Evolutionary conservation across 768 basidiomycete genomes (phyloP).

Genomic region (Amylocystis lapponica): DNA sequence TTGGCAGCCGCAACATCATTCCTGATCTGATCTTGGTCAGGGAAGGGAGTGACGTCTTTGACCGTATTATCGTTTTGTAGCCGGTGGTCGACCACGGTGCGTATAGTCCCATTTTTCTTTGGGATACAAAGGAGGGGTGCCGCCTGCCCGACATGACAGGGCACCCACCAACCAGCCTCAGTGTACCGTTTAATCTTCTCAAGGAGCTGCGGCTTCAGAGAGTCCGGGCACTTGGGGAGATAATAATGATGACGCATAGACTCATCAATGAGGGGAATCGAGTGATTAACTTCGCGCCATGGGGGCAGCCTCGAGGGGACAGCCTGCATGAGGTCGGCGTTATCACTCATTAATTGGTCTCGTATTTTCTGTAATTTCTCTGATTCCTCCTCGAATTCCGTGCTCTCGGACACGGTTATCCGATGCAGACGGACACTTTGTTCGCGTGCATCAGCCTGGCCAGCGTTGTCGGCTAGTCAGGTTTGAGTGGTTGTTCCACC

Average conservation of each 20-base stretch:
- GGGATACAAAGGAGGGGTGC: conserved; percentile 28
- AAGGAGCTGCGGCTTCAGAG: conserved; percentile 22
- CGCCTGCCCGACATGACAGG: conserved; percentile 10
- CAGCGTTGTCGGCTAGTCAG: conserved; percentile 8
- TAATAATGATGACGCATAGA: conserved; percentile 25
- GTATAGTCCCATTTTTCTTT: conserved; percentile 29
- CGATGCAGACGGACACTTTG: background rate
- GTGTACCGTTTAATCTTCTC: conserved; percentile 29
- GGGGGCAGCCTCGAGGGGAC: conserved; percentile 27
- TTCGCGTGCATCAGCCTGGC: background rate
- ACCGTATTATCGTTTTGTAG: conserved; percentile 37
- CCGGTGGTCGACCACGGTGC: conserved; percentile 28
- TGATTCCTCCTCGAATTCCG: background rate
- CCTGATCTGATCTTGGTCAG: conserved; percentile 35
- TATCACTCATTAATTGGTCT: conserved; percentile 4
- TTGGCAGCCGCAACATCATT: conserved; percentile 27
- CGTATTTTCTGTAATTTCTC: background rate
- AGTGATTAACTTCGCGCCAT: conserved; percentile 34
- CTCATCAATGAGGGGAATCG: conserved; percentile 34
- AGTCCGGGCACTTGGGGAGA: conserved; percentile 27
- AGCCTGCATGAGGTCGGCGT: conserved; percentile 14
- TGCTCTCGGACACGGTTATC: background rate
- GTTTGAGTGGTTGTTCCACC: too few relatives aligned
- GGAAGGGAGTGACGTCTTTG: conserved; percentile 35
- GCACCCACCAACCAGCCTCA: conserved; percentile 31